Evolutionary conservation across 2,329 filamentous ascomycete species (phyloP), one percentile per base, ranked within the genome.

Genomic region (Botrytis galanthina): DNA sequence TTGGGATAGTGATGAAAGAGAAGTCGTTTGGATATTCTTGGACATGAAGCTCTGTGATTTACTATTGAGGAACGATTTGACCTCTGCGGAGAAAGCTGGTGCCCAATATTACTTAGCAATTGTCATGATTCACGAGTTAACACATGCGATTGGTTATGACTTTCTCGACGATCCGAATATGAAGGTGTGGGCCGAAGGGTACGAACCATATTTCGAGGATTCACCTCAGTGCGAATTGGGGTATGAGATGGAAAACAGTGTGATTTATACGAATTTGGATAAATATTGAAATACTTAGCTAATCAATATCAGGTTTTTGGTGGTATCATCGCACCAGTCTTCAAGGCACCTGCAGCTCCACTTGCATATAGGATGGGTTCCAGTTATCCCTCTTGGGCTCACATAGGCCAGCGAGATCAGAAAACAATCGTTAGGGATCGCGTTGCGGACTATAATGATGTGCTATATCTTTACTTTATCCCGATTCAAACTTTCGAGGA

Each of bases 201-300:
- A 68, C 37, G 70, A 72, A 68, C 70, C 61, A 35, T 72, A 26
- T n/a, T 72, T 42, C 29, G 62, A 72, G 37, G 22, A 68, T 29
- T 42, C 61, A 26, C 62, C 70, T 44, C 51, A 57, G 22, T 66
- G 35, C 5, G 70, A 72, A 51, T 26, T 72, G 7, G 70, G 70
- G 20, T 72, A 7, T 67, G 61, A 66, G 59, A 59, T 72, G 62
- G 70, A 72, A 22, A 51, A 48, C 16, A 64, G 32, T 29, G 70
- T 71, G n/a, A 64, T 64, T 32, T 64, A 64, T 42, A 10, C 8
- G 9, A 46, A 32, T 5, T 14, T 2, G 16, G 32, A 32, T 32
- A 42, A 26, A 57, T 26, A 1, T 57, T 57, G 4, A 9, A 20
- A 42, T 16, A 22, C 2, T 18, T 26, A 16, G 59, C 70, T 71